A percentile compares a stretch with the other conserved stretches of the same genome.
Conservation (phyloP, 2,329 filamentous ascomycete genomes). For the Colletotrichum sidae region DNA sequence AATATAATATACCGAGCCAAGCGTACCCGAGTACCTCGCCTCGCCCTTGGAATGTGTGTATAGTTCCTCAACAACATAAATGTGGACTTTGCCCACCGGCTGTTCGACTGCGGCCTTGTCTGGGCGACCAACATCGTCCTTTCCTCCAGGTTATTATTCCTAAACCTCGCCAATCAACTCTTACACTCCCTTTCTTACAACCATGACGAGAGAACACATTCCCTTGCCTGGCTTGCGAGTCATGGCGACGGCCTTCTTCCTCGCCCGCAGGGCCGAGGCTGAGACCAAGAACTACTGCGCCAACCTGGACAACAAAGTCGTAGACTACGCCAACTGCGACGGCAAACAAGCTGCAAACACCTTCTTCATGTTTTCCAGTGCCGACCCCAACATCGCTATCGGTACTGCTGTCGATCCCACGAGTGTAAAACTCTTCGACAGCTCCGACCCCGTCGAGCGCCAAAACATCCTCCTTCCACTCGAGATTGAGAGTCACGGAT, state of each 20-base stretch:
- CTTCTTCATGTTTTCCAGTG: too few species aligned
- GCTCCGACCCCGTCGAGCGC: too few species aligned
- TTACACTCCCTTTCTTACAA: neutral
- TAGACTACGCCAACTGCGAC: slow-evolving; percentile 3
- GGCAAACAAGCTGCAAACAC: neutral
- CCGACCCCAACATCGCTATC: too few species aligned
- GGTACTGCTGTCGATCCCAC: too few species aligned
- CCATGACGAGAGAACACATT: slow-evolving; percentile 12
- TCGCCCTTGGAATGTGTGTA: neutral
- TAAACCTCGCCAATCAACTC: too few species aligned
- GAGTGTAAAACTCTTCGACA: too few species aligned
- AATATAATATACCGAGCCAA: neutral
- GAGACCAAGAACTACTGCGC: slow-evolving; percentile 14
- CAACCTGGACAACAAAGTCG: slow-evolving; percentile 9
- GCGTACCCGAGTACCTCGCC: neutral
- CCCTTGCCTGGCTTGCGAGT: slow-evolving; percentile 10
- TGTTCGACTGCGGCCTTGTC: too few species aligned
- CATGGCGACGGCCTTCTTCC: slow-evolving; percentile 12
- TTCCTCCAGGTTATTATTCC: too few species aligned
- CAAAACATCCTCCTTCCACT: too few species aligned
- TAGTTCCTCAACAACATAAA: neutral
- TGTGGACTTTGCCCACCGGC: slow-evolving; percentile 1
- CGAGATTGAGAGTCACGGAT: too few species aligned
- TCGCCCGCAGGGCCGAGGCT: neutral
- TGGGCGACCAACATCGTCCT: too few species aligned